Base-by-base conservation (phyloP, 495 filamentous ascomycete species). In the Neurospora tetrasperma region DNA sequence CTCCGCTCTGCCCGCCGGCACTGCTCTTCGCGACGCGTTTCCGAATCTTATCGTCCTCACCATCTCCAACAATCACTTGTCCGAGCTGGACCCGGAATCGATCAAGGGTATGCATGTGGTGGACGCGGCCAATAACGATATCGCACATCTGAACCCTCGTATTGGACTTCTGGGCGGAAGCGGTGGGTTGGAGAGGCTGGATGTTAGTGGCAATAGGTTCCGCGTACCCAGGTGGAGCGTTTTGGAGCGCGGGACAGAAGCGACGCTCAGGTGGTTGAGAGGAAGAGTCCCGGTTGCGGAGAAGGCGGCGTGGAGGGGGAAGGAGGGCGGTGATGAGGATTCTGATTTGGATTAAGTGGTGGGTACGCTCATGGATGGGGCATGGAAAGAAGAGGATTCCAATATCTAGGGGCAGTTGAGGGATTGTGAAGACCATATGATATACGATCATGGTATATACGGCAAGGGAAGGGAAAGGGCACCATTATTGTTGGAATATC, bases 211-310 rank as follows among this genome's bases (percentile, higher is more conserved):
- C 10, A 97, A 97, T 79, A 85, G 85, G 39, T 97, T 97, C 80
- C 83, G 92, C 23, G 94, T 97, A 59, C 95, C 95, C n/a, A 86
- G 91, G 48, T 94, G 90, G 86, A 93, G 92, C 71, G 86, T 97
- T 16, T 82, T 98, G 72, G 92, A 94, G 71, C 92, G 94, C 73
- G 95, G 95, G 9, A 97, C 94, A 1, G 93, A 96, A 78, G 90
- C 92, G 20, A 88, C 93, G n/a, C 83, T 97, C 75, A 85, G 91
- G 70, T 98, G 92, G 91, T 79, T 97, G 72, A 89, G 92, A 73
- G 91, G 92, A 69, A 88, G 90, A 73, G 90, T 98, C 44, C 91
- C 92, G 0, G 86, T 85, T 14, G 88, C 88, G 35, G 92, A 92
- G 74, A 85, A 84, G 83, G 82, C 74, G 2, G 83, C 80, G 23